Evolutionary conservation across 176 grass and related monocot species (phyloP).

Genomic region (Alopecurus myosuroides): DNA sequence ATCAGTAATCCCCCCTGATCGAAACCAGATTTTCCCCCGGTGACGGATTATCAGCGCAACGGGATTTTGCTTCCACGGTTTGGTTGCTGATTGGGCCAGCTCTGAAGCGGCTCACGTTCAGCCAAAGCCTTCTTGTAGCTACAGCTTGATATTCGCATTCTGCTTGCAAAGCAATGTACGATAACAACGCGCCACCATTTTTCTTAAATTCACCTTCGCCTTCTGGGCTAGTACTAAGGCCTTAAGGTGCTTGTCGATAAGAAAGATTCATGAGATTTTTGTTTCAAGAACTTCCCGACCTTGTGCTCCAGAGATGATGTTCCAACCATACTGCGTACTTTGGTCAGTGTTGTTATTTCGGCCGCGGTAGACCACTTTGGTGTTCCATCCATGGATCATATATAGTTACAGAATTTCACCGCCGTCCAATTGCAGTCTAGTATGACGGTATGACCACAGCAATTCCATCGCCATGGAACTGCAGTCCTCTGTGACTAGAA

Average conservation of each 20-base stretch:
- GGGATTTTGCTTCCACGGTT: too few relatives aligned
- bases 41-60: neutral
- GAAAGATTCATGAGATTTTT: neutral
- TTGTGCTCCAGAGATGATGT: neutral
- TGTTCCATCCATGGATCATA: neutral
- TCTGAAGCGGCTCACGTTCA: too few relatives aligned
- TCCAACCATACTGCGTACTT: neutral
- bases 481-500: neutral
- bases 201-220: neutral
- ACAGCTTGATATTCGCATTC: too few relatives aligned
- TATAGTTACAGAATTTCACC: neutral
- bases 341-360: neutral
- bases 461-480: too few relatives aligned
- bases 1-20: neutral
- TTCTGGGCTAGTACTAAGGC: neutral
- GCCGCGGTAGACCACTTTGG: neutral
- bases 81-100: neutral
- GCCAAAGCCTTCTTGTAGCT: too few relatives aligned
- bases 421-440: neutral
- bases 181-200: too few relatives aligned
- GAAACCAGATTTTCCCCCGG: neutral
- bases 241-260: neutral
- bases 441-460: neutral
- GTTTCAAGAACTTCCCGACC: neutral
- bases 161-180: too few relatives aligned